Evolutionary conservation across 805 yeast species (phyloP).

Genomic region (Metschnikowia continentalis): DNA sequence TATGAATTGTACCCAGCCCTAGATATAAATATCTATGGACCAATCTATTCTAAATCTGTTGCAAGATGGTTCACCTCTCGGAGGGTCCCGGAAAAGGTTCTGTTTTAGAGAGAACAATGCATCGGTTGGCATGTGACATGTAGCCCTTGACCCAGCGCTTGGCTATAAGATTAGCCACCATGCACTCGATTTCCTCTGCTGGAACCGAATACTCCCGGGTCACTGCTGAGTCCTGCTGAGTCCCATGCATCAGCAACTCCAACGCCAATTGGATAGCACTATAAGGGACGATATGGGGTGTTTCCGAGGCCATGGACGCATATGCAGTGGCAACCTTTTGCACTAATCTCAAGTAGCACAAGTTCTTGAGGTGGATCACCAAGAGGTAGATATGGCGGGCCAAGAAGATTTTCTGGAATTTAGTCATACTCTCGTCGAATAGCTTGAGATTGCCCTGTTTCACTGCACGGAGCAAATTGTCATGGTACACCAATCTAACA

Average conservation of each 20-base stretch:
- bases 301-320: constrained; percentile 19
- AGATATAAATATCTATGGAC: too few species aligned
- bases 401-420: constrained; percentile 49
- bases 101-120: constrained; percentile 70
- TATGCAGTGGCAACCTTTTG: constrained; percentile 30
- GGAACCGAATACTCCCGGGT: constrained; percentile 12
- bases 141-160: constrained; percentile 70
- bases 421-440: constrained; percentile 44
- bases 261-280: constrained; percentile 43
- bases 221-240: not conserved
- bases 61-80: not conserved
- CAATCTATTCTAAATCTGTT: not conserved
- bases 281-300: constrained; percentile 37
- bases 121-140: constrained; percentile 68
- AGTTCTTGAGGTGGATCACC: constrained; percentile 47
- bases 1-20: too few species aligned
- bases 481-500: constrained; percentile 39
- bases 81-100: constrained; percentile 58
- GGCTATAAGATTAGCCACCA: constrained; percentile 61
- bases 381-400: constrained; percentile 58
- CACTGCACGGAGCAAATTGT: constrained; percentile 46
- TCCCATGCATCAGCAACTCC: constrained; percentile 17
- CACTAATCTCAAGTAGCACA: constrained; percentile 50
- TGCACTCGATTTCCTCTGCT: constrained; percentile 62
- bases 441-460: constrained; percentile 50